A percentile compares a stretch with the other conserved stretches of the same genome.
Evolutionary conservation across 2,329 filamentous ascomycete genomes (phyloP).

Genomic region (Zymoseptoria pseudotritici): DNA sequence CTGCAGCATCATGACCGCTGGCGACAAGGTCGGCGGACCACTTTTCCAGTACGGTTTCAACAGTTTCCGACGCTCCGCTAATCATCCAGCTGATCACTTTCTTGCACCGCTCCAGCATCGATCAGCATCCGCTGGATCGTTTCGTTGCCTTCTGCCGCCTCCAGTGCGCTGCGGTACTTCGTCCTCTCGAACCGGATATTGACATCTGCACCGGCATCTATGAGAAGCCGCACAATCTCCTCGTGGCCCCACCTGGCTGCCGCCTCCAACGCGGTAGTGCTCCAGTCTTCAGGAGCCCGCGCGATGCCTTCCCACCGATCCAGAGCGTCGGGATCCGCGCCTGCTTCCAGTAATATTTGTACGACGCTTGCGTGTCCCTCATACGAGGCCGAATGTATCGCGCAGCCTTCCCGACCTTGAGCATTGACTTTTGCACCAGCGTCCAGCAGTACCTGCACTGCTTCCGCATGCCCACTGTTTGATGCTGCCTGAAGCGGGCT

Average conservation of each 20-base stretch:
- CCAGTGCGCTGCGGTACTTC: conserved; percentile 14
- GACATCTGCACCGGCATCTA: conserved; percentile 15
- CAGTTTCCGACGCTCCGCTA: no score
- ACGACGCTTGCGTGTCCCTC: conserved; percentile 8
- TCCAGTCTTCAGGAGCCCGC: background rate
- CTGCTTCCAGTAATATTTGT: conserved; percentile 11
- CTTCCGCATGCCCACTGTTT: conserved; percentile 1
- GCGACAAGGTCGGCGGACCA: background rate
- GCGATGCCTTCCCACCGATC: background rate
- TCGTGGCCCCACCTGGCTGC: conserved; percentile 6
- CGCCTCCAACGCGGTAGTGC: conserved; percentile 3
- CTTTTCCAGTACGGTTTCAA: no score
- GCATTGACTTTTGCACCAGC: conserved; percentile 15
- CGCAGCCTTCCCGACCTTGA: conserved; percentile 3
- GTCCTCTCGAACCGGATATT: conserved; percentile 11
- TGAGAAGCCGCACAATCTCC: conserved; percentile 6
- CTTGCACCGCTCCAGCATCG: conserved; percentile 7
- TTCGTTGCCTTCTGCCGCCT: conserved; percentile 14
- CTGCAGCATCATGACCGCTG: background rate
- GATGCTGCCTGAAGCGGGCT: background rate
- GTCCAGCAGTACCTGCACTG: conserved; percentile 13
- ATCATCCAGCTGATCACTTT: background rate
- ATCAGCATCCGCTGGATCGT: conserved; percentile 11
- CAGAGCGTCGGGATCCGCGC: conserved; percentile 9
- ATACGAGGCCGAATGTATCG: conserved; percentile 7